Evolutionary conservation across 805 yeast species (phyloP).

Genomic region (Isabelozyma pseudorhagii): DNA sequence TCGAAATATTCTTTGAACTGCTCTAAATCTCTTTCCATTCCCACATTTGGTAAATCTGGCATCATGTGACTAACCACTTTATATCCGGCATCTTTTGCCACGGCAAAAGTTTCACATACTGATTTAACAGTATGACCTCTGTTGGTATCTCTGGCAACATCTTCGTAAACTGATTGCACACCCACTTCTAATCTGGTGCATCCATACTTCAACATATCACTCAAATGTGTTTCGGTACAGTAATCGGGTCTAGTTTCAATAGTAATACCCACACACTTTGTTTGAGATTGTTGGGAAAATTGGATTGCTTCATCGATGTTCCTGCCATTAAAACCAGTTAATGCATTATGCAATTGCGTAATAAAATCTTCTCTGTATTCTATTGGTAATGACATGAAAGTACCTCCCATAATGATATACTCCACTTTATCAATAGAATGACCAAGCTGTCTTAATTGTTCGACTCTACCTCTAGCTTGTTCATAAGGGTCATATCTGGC

Average conservation of each 20-base stretch:
- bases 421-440: conserved; percentile 97
- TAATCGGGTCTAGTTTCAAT: conserved; percentile 98
- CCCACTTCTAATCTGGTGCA: conserved; percentile 97
- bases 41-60: conserved; percentile 99
- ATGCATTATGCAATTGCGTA: conserved; percentile 87
- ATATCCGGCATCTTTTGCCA: conserved; percentile 98
- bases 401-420: conserved; percentile 98
- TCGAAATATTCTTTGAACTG: conserved; percentile 96
- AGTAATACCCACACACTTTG: conserved; percentile 97
- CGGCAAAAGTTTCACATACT: conserved; percentile 91
- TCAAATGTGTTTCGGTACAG: conserved; percentile 91
- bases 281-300: conserved; percentile 89
- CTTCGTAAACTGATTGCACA: conserved; percentile 95
- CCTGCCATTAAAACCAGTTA: conserved; percentile 86
- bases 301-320: conserved; percentile 87
- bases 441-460: conserved; percentile 91
- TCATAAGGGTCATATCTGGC: conserved; percentile 98
- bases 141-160: conserved; percentile 96
- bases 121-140: conserved; percentile 97
- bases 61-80: conserved; percentile 98
- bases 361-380: conserved; percentile 90
- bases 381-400: conserved; percentile 91
- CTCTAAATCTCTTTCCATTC: conserved; percentile 95
- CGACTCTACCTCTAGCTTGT: conserved; percentile 96
- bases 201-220: conserved; percentile 94